Conservation (phyloP, 148 eudicot genomes). For the Rhododendron ovatum region DNA sequence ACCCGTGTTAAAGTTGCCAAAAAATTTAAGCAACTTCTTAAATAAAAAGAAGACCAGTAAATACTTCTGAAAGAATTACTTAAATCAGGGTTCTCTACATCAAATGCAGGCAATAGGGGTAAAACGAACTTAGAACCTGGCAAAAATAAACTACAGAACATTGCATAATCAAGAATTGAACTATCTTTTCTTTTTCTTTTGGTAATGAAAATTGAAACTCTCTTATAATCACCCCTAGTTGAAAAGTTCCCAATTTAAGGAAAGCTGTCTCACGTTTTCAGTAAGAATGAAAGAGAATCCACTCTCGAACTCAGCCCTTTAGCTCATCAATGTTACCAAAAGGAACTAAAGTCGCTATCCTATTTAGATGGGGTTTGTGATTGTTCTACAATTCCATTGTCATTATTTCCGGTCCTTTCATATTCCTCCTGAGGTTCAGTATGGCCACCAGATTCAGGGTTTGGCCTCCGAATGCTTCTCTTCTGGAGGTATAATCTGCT, state of each 20-base stretch:
- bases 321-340: conserved; percentile 14
- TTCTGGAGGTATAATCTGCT: conserved; percentile 33
- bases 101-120: neutral
- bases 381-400: neutral
- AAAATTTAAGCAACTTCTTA: too few relatives aligned
- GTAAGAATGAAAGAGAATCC: neutral
- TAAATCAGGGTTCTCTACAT: neutral
- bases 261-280: neutral
- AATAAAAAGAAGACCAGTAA: neutral
- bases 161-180: neutral
- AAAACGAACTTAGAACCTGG: neutral
- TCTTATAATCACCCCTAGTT: neutral
- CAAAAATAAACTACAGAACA: neutral
- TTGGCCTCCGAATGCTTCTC: conserved; percentile 25
- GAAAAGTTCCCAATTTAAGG: neutral
- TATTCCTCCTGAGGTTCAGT: conserved; percentile 2
- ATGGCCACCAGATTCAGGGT: conserved; percentile 24
- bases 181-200: too few relatives aligned
- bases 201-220: neutral
- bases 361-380: conserved; percentile 20
- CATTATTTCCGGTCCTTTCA: neutral
- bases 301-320: neutral
- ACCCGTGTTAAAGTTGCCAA: neutral
- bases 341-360: conserved; percentile 18
- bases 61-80: neutral